Conservation (phyloP, 208 protist species). For the Leishmania aethiopica region DNA sequence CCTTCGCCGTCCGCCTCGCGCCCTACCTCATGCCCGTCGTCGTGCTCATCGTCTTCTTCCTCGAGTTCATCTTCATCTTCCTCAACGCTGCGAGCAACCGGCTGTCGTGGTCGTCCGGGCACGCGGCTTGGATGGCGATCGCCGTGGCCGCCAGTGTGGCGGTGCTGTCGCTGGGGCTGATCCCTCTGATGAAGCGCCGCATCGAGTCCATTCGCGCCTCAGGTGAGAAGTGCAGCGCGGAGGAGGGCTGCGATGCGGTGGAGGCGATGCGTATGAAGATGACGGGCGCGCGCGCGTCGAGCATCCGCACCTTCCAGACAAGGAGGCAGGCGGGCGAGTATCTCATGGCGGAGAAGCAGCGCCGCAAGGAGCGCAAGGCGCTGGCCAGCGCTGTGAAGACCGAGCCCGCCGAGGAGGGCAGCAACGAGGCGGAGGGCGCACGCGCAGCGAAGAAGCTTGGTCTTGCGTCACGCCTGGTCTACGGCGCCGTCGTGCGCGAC, state of each 20-base stretch:
- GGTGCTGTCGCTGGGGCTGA: slow-evolving; percentile 38
- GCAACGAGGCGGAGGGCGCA: slow-evolving; percentile 4
- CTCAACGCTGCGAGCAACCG: slow-evolving; percentile 51
- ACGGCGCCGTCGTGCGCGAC: slow-evolving; percentile 27
- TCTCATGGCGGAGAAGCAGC: slow-evolving; percentile 1
- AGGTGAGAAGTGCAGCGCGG: slow-evolving; percentile 28
- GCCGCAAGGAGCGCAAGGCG: slow-evolving; percentile 1
- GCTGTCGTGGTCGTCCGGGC: slow-evolving; percentile 37
- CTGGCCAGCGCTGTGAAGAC: background rate
- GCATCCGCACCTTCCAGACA: slow-evolving; percentile 14
- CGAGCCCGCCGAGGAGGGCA: background rate
- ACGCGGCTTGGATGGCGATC: slow-evolving; percentile 54
- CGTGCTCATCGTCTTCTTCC: slow-evolving; percentile 53
- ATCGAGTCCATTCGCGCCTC: slow-evolving; percentile 20
- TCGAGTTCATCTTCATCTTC: slow-evolving; percentile 74
- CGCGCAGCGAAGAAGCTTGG: slow-evolving; percentile 13
- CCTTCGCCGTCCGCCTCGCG: slow-evolving; percentile 39
- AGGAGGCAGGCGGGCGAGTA: slow-evolving; percentile 11
- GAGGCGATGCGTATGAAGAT: slow-evolving; percentile 40
- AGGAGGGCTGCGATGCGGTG: slow-evolving; percentile 29
- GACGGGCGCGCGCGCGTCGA: slow-evolving; percentile 21
- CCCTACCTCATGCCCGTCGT: slow-evolving; percentile 48
- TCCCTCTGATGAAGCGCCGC: slow-evolving; percentile 49
- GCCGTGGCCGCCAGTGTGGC: slow-evolving; percentile 43
- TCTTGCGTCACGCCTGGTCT: slow-evolving; percentile 12